Percentiles rank a stretch among this genome's conserved stretches.
These are phyloP conservation scores for Globisporangium yorkense DNA, from an alignment of 352 stramenopile species.

Conservation along the genomic window DNA sequence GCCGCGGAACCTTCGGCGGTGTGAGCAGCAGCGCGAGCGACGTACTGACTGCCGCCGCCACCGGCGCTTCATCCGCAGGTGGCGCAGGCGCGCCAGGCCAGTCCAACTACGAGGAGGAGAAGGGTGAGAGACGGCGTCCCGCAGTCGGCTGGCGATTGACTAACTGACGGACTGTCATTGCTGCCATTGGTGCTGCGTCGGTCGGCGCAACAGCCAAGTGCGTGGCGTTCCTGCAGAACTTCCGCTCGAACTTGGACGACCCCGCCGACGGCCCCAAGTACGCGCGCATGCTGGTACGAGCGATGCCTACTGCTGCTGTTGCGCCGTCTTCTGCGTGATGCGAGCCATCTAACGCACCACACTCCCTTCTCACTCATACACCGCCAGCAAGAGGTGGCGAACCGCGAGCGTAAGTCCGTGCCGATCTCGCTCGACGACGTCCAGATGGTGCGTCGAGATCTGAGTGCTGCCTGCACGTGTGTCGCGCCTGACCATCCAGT, in stretches of 20 bases:
- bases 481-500: background rate
- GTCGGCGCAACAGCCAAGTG: slow-evolving; percentile 50
- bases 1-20: slow-evolving; percentile 7
- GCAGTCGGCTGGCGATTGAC: background rate
- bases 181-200: background rate
- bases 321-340: background rate
- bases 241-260: slow-evolving; percentile 73
- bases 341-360: no score
- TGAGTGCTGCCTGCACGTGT: background rate
- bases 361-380: background rate
- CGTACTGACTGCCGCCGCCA: slow-evolving; percentile 3
- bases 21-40: slow-evolving; percentile 10
- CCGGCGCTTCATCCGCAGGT: background rate
- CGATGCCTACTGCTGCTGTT: background rate
- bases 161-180: background rate
- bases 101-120: slow-evolving; percentile 47
- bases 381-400: slow-evolving; percentile 80
- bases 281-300: slow-evolving; percentile 60
- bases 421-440: slow-evolving; percentile 77
- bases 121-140: slow-evolving; percentile 20
- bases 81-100: slow-evolving; percentile 9
- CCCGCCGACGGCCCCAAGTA: slow-evolving; percentile 64
- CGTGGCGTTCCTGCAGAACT: slow-evolving; percentile 63
- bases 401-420: slow-evolving; percentile 75
- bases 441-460: slow-evolving; percentile 56